Base-by-base conservation (phyloP, 148 eudicot species). In the Simmondsia chinensis region DNA sequence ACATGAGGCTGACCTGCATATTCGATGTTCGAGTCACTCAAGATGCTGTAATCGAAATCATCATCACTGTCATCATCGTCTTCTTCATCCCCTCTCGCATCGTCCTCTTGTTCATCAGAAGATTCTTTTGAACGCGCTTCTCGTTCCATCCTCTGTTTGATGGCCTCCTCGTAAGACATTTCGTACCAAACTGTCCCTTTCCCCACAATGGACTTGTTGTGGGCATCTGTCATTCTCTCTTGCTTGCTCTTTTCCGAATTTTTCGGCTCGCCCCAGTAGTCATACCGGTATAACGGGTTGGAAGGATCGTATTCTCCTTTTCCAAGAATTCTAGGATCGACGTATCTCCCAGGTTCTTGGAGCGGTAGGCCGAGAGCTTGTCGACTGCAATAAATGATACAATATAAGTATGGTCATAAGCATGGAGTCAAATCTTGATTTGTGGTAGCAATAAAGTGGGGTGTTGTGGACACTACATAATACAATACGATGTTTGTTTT, bases 251-350 rank as follows among this genome's bases (percentile, higher is more conserved):
- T 82, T 40, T 82, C 96, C 7, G 99, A 86, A 64, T 80, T 86
- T 72, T 91, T 86, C 18, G 96, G 99, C 59, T 91, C 97, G 12
- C 99, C 99, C 94, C 96, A 86, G 42, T 91, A 91, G 46, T 91
- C 99, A 17, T 86, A 86, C 9, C 97, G 76, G 33, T 91, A 82
- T 23, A 91, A 28, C 10, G 87, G 71, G 56, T 59, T 77, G 14
- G 74, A 57, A 39, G 95, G 94, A 56, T 91, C 97, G 30, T 91
- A 86, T 57, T 82, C 57, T 46, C 75, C 81, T 52, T 76, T 79
- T 5, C 80, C 81, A 33, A 85, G 74, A 32, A 27, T 66, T 30
- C 73, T 82, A 6, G 94, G 66, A 65, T 91, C 96, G 3, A 67
- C 77, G 18, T 76, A 91, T 61, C 89, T 86, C 16, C 94, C 99